Evolutionary conservation across 345 rosid genomes (phyloP).

Genomic region (Brassica juncea): DNA sequence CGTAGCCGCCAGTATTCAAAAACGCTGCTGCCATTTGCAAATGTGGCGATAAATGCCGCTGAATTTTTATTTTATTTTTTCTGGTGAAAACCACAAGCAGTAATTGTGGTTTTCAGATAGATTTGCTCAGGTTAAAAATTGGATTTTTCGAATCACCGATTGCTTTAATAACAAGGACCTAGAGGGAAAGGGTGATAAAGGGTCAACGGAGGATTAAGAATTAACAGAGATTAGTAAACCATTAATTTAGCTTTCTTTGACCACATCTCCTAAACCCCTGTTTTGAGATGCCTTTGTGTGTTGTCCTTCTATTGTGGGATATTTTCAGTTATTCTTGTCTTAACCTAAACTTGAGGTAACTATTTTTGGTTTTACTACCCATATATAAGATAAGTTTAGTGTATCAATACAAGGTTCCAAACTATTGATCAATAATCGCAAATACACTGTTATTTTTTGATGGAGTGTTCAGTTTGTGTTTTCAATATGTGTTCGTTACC

Average conservation of each 20-base stretch:
- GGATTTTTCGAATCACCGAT: background rate
- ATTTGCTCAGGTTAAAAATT: background rate
- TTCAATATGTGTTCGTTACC: background rate
- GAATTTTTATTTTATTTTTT: background rate
- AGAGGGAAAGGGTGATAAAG: background rate
- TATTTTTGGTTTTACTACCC: conserved; percentile 9
- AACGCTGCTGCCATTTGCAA: conserved; percentile 24
- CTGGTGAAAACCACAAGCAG: conserved; percentile 17
- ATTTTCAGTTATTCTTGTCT: conserved; percentile 10
- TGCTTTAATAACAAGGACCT: conserved; percentile 20
- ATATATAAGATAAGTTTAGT: background rate
- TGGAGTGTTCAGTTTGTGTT: background rate
- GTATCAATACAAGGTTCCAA: background rate
- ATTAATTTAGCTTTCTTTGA: conserved; percentile 17
- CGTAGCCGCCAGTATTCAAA: conserved; percentile 7
- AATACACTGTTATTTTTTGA: background rate
- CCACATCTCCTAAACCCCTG: conserved; percentile 21
- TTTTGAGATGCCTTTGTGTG: conserved; percentile 18
- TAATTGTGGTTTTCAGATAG: conserved; percentile 1
- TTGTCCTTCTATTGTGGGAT: conserved; percentile 27
- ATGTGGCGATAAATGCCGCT: conserved; percentile 8
- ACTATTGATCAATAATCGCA: background rate
- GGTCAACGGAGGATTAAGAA: conserved; percentile 14
- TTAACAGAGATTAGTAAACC: conserved; percentile 9
- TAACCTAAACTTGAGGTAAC: conserved; percentile 1